phyloP scores from a whole-genome alignment of 2,329 filamentous ascomycete genomes.

The Trichoderma brevicompactum region DNA sequence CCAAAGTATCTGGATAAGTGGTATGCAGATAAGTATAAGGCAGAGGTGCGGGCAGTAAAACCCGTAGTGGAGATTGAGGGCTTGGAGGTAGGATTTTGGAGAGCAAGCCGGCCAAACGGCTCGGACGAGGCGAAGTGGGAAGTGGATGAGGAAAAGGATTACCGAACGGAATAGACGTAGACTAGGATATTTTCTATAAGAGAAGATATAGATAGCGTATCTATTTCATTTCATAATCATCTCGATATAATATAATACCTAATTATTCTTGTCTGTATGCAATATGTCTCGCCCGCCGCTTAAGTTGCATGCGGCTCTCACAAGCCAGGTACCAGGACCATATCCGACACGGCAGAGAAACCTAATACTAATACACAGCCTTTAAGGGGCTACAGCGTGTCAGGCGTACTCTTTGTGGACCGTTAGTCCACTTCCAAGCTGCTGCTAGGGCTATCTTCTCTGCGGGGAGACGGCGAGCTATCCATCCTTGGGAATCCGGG shows the following conservation, averaged over 20 bases:
- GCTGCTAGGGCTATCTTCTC: background rate
- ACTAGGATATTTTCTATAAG: background rate
- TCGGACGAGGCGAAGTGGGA: constrained; percentile 63
- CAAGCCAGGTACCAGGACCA: background rate
- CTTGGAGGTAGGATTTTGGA: constrained; percentile 50
- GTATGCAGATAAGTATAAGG: constrained; percentile 49
- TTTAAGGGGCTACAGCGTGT: background rate
- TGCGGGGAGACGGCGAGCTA: background rate
- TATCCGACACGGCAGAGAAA: background rate
- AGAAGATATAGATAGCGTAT: background rate
- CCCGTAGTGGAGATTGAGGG: constrained; percentile 52
- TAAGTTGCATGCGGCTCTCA: background rate
- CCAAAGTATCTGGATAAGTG: constrained; percentile 54
- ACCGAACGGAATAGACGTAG: constrained; percentile 27
- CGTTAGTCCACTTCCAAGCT: background rate
- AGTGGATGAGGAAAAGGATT: constrained; percentile 51
- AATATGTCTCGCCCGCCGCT: background rate
- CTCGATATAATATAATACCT: background rate
- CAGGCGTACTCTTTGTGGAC: background rate
- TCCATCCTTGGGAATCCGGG: background rate
- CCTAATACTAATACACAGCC: background rate
- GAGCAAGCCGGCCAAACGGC: constrained; percentile 55
- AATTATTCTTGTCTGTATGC: too few relatives aligned
- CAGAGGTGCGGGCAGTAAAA: constrained; percentile 47
- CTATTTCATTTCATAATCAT: background rate